Conservation (phyloP, 352 stramenopile species). For the Phytopythium chamaehyphon region DNA sequence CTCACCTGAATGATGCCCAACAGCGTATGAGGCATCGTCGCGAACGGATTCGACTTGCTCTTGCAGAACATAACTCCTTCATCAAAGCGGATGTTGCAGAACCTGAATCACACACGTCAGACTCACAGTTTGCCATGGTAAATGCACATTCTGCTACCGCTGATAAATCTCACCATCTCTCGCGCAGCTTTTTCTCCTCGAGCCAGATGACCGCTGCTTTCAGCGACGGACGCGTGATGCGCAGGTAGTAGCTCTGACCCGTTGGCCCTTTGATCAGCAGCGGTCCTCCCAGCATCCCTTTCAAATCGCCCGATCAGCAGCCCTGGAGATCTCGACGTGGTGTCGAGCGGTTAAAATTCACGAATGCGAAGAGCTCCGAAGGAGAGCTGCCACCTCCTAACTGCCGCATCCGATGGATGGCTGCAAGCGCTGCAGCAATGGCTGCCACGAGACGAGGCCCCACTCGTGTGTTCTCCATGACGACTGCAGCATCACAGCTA, state of each 20-base stretch:
- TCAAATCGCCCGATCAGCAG: no score
- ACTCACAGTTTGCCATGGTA: neutral
- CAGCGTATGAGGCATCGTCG: slow-evolving; percentile 4
- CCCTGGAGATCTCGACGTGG: no score
- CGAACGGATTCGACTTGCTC: slow-evolving; percentile 1
- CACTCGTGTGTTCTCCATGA: no score
- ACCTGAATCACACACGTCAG: neutral
- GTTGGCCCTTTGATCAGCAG: slow-evolving; percentile 6
- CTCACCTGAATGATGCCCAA: neutral
- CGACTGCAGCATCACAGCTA: no score
- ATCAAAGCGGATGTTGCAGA: slow-evolving; percentile 4
- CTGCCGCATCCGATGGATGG: no score
- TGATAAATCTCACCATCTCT: slow-evolving; percentile 1
- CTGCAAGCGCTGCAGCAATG: no score
- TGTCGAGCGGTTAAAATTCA: no score
- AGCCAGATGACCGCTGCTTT: slow-evolving; percentile 4
- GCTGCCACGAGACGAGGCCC: no score
- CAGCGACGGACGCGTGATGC: slow-evolving; percentile 1
- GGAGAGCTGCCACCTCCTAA: no score
- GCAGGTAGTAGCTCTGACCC: slow-evolving; percentile 5
- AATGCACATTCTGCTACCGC: neutral
- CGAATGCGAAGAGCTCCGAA: no score
- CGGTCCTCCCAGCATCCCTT: no score
- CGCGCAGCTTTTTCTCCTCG: slow-evolving; percentile 4
- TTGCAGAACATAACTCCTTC: neutral